These are phyloP conservation scores for Diplocarpon rosae DNA, from an alignment of 2,329 filamentous ascomycete genomes.

Conservation along the genomic window DNA sequence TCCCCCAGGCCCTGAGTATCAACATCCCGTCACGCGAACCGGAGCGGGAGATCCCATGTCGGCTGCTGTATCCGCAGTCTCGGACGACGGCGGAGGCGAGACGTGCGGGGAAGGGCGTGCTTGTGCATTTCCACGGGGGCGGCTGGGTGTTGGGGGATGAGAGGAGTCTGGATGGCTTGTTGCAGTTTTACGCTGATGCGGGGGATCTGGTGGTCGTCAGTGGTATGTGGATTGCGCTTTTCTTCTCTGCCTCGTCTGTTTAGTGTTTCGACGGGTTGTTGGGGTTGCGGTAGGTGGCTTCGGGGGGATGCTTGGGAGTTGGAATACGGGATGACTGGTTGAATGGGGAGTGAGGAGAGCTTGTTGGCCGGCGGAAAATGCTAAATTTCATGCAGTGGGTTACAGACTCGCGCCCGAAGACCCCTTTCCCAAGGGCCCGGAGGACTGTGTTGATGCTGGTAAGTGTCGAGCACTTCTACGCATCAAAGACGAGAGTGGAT, in stretches of 20 bases:
- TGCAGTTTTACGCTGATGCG: slow-evolving; percentile 39
- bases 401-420: slow-evolving; percentile 50
- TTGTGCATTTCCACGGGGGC: slow-evolving; percentile 46
- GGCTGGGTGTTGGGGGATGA: slow-evolving; percentile 30
- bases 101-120: slow-evolving; percentile 35
- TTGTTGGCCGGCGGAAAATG: too few species aligned
- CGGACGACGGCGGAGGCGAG: slow-evolving; percentile 34
- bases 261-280: too few species aligned
- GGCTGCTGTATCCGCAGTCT: slow-evolving; percentile 22
- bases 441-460: slow-evolving; percentile 47
- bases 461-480: not conserved
- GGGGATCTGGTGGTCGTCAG: slow-evolving; percentile 39
- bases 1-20: slow-evolving; percentile 36
- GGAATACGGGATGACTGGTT: too few species aligned
- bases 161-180: slow-evolving; percentile 27
- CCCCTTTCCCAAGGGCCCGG: slow-evolving; percentile 40
- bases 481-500: not conserved
- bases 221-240: too few species aligned
- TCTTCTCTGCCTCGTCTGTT: too few species aligned
- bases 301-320: too few species aligned
- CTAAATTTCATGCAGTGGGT: slow-evolving; percentile 30
- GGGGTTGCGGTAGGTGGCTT: too few species aligned
- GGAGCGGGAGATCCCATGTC: slow-evolving; percentile 39
- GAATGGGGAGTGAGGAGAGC: too few species aligned
- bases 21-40: slow-evolving; percentile 40